phyloP scores from a whole-genome alignment of 2,329 filamentous ascomycete species.

The Fusarium sacchari region DNA sequence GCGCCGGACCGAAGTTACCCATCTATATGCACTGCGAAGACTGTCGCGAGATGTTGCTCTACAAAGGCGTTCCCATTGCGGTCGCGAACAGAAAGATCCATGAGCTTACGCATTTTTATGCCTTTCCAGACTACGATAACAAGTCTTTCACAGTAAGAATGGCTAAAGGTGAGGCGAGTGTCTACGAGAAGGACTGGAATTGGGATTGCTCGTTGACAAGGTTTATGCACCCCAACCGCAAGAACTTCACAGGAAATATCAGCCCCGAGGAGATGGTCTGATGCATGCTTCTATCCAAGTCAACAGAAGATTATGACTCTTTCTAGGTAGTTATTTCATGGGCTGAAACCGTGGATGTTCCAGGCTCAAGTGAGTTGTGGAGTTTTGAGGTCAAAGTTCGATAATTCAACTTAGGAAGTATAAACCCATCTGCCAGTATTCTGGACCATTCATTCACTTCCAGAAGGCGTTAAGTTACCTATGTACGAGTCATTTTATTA shows the following conservation, averaged over 20 bases:
- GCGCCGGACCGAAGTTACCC: not conserved
- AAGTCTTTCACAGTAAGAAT: not conserved
- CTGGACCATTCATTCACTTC: not conserved
- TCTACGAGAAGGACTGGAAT: not conserved
- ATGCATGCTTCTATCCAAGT: not conserved
- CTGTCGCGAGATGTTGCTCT: conserved; percentile 1
- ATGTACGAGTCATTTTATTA: too few species aligned
- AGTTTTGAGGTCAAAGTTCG: not conserved
- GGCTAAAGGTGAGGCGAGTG: not conserved
- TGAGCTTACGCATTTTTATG: not conserved
- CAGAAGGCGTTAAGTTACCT: not conserved
- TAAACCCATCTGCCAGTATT: not conserved
- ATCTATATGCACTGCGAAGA: conserved; percentile 10
- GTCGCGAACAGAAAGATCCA: not conserved
- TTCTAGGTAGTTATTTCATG: too few species aligned
- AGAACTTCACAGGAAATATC: not conserved
- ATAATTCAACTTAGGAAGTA: not conserved
- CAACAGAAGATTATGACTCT: not conserved
- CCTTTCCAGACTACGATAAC: not conserved
- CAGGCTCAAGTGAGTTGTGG: not conserved
- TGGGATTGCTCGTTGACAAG: not conserved
- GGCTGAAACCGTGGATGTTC: too few species aligned
- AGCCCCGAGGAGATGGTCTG: conserved; percentile 17
- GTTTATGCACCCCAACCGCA: conserved; percentile 9
- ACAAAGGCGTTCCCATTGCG: not conserved